A percentile compares a stretch with the other conserved stretches of the same genome.
These are phyloP conservation scores for Calocera cornea DNA, from an alignment of 768 basidiomycete species.

Conservation along the genomic window DNA sequence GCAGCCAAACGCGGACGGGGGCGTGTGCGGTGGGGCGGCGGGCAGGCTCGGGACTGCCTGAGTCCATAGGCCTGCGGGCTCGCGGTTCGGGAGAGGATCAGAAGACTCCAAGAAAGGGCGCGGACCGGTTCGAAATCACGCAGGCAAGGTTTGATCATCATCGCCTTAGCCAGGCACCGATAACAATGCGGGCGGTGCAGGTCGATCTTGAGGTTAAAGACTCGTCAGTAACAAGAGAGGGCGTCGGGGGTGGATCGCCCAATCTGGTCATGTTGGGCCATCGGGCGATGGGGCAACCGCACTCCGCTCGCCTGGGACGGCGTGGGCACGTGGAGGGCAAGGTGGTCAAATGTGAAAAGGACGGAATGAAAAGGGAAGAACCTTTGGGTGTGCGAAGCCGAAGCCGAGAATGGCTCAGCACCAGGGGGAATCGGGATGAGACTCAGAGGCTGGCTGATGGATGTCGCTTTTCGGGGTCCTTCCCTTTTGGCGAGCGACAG, in stretches of 20 bases:
- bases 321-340: no score
- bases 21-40: no score
- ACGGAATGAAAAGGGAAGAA: background rate
- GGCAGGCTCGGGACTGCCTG: no score
- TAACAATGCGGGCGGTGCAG: background rate
- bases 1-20: no score
- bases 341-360: background rate
- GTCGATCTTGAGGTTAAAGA: background rate
- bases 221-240: no score
- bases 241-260: no score
- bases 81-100: background rate
- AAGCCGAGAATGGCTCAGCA: conserved; percentile 2
- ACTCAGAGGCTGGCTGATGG: background rate
- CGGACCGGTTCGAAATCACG: background rate
- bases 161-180: background rate
- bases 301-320: no score
- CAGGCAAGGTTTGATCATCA: background rate
- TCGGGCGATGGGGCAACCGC: no score
- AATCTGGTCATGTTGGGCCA: no score
- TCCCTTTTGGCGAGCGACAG: no score
- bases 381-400: background rate
- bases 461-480: background rate
- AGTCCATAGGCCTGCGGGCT: no score
- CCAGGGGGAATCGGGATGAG: background rate
- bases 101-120: background rate